A percentile compares a stretch with the other conserved stretches of the same genome.
These are phyloP conservation scores for Ustilaginoidea virens DNA, from an alignment of 2,329 filamentous ascomycete genomes.

Conservation along the genomic window DNA sequence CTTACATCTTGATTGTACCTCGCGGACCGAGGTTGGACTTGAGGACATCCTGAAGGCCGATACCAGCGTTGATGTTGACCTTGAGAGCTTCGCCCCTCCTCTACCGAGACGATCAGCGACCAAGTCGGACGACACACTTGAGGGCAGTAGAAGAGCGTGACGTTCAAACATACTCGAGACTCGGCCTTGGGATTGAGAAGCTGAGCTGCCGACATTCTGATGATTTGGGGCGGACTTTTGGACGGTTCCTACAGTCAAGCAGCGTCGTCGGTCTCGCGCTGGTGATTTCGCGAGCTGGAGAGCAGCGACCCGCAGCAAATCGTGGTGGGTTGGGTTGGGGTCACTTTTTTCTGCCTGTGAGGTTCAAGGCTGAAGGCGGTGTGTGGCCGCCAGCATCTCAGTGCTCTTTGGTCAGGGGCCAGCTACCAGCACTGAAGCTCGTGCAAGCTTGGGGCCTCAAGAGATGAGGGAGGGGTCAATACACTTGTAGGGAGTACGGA, in stretches of 20 bases:
- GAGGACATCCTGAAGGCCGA: constrained; percentile 85
- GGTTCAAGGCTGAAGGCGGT: no score
- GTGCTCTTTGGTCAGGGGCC: no score
- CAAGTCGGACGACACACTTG: constrained; percentile 8
- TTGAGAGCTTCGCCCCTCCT: constrained; percentile 90
- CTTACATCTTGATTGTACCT: constrained; percentile 89
- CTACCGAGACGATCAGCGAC: constrained; percentile 29
- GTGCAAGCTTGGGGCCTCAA: no score
- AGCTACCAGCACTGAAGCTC: no score
- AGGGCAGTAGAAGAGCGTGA: no score
- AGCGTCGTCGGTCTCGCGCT: constrained; percentile 5
- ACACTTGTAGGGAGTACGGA: no score
- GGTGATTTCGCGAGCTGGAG: constrained; percentile 16
- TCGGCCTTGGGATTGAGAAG: constrained; percentile 98
- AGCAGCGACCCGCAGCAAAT: constrained; percentile 13
- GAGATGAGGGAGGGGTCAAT: no score
- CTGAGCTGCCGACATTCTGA: constrained; percentile 84
- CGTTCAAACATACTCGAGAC: constrained; percentile 70
- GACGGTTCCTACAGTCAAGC: constrained; percentile 4
- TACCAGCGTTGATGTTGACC: constrained; percentile 94
- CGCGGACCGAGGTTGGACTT: constrained; percentile 90
- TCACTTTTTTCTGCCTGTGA: constrained; percentile 14
- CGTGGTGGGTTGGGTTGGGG: constrained; percentile 13
- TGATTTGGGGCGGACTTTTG: constrained; percentile 7
- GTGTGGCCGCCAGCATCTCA: no score